Conservation (phyloP, 768 basidiomycete species). For the Podaxis mareebaensis region DNA sequence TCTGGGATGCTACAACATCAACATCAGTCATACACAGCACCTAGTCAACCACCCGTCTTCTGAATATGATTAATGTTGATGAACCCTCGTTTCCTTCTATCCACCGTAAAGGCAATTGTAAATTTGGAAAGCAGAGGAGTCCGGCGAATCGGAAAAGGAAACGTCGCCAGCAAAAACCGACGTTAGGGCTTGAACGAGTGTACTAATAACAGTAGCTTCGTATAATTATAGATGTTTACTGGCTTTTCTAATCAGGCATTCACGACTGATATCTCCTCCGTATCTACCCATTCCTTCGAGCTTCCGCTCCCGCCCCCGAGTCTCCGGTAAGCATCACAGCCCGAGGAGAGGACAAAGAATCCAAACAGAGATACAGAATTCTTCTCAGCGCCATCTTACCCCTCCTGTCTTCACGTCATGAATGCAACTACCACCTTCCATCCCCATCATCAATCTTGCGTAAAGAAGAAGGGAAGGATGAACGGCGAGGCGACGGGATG, state of each 20-base stretch:
- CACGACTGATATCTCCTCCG: slow-evolving; percentile 13
- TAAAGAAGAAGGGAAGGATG: slow-evolving; percentile 5
- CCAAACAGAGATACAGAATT: background rate
- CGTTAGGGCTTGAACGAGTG: slow-evolving; percentile 4
- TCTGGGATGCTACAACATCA: slow-evolving; percentile 8
- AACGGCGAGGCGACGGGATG: background rate
- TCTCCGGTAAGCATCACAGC: slow-evolving; percentile 11
- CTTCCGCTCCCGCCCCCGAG: slow-evolving; percentile 9
- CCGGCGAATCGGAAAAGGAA: slow-evolving; percentile 12
- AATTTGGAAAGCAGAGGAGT: background rate
- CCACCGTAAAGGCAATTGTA: slow-evolving; percentile 7
- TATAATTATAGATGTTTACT: slow-evolving; percentile 9
- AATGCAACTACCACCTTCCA: slow-evolving; percentile 2
- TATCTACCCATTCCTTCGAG: slow-evolving; percentile 11
- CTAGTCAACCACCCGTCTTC: slow-evolving; percentile 5
- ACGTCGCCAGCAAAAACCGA: slow-evolving; percentile 3
- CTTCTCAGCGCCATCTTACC: background rate
- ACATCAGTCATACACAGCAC: slow-evolving; percentile 8
- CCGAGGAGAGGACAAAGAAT: slow-evolving; percentile 9
- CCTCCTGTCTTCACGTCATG: slow-evolving; percentile 15
- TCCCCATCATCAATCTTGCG: slow-evolving; percentile 12
- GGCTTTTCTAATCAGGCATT: slow-evolving; percentile 9
- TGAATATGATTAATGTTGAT: slow-evolving; percentile 15
- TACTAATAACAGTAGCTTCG: slow-evolving; percentile 1
- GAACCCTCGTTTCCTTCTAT: slow-evolving; percentile 3